A percentile compares a stretch with the other conserved stretches of the same genome.
Conservation (phyloP, 1,284 basidiomycete genomes). For the Pascua guehoae region DNA sequence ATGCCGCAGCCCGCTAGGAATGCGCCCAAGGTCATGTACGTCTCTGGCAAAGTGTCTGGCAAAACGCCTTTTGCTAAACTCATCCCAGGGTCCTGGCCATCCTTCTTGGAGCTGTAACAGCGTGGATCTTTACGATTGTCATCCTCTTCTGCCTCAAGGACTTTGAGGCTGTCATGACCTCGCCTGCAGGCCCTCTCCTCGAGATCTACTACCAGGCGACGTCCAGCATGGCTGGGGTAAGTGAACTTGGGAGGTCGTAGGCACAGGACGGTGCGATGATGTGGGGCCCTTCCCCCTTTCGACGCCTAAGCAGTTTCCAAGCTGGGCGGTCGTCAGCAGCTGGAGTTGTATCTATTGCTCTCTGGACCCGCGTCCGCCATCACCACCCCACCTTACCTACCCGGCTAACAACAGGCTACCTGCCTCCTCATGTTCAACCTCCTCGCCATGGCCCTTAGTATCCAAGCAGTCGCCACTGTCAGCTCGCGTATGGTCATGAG, state of each 20-base stretch:
- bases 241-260: no score
- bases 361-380: no score
- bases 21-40: conserved; percentile 38
- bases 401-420: conserved; percentile 10
- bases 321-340: neutral
- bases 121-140: conserved; percentile 60
- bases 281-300: neutral
- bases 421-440: conserved; percentile 51
- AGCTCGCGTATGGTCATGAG: conserved; percentile 64
- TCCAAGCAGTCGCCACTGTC: conserved; percentile 57
- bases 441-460: conserved; percentile 37
- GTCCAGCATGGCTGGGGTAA: conserved; percentile 55
- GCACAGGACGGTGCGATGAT: no score
- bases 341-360: no score
- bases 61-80: no score
- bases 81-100: conserved; percentile 52
- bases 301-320: neutral
- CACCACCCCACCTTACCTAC: no score
- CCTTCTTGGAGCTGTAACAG: conserved; percentile 58
- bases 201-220: conserved; percentile 63
- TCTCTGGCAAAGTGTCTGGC: no score
- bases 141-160: conserved; percentile 66
- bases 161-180: conserved; percentile 55
- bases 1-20: conserved; percentile 36
- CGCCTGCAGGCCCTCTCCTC: conserved; percentile 61